phyloP scores from a whole-genome alignment of 257 asterid genomes.

The Haberlea rhodopensis region DNA sequence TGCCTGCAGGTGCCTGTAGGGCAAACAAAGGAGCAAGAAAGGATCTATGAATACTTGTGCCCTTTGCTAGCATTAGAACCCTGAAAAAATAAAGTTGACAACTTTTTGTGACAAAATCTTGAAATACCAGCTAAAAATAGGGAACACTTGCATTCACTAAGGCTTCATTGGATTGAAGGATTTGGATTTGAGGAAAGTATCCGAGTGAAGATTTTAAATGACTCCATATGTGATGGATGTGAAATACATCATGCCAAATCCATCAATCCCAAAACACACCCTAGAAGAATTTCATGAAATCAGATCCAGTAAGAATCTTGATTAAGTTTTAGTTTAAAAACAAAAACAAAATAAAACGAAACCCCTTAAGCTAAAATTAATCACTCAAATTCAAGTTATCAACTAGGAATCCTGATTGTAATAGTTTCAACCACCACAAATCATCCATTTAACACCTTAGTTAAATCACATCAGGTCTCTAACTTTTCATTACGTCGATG shows the following conservation, averaged over 20 bases:
- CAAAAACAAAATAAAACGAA: neutral
- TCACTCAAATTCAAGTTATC: neutral
- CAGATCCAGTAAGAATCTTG: conserved; percentile 12
- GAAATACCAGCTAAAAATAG: neutral
- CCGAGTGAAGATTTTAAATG: no score
- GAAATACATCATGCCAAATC: no score
- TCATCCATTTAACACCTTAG: neutral
- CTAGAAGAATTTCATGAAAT: neutral
- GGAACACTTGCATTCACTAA: neutral
- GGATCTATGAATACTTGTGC: conserved; percentile 78
- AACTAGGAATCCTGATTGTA: neutral
- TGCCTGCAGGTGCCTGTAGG: conserved; percentile 70
- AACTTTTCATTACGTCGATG: no score
- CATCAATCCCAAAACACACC: no score
- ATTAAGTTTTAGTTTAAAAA: conserved; percentile 11
- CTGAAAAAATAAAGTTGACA: conserved; percentile 37
- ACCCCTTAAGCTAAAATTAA: neutral
- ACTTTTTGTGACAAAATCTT: neutral
- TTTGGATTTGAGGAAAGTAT: no score
- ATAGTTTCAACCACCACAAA: conserved; percentile 10
- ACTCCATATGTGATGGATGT: no score
- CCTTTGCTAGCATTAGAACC: conserved; percentile 73
- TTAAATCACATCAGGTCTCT: neutral
- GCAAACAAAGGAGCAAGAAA: conserved; percentile 86
- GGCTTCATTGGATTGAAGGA: no score